Base-by-base conservation (phyloP, 805 yeast species). In the Lipomyces mesembrius region DNA sequence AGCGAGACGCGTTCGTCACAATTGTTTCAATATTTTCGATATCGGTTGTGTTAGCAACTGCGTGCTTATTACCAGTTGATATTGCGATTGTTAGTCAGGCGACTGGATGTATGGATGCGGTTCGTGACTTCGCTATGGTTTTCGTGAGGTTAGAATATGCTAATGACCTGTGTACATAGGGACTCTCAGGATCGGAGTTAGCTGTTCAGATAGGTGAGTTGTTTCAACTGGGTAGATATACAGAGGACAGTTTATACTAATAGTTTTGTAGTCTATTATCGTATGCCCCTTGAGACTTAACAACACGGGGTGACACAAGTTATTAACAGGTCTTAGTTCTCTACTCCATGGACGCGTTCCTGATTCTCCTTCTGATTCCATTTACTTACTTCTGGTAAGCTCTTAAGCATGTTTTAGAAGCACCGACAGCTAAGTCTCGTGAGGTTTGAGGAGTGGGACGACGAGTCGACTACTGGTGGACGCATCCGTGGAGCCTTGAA, bases 361-460 rank as follows among this genome's bases (percentile, higher is more conserved):
- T 72, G 14, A 54, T 72, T 32, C 62, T 72, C 9, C 32, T 72
- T 22, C 60, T 73, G 35, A 59, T 72, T 35, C 74, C 74, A 14
- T 72, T 72, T 60, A 71, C 75, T 3, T 72, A 72, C 58, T 72
- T 72, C 60, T 71, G 74, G 74, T 71, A 61, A 9, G 63, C n/a
- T 54, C 29, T 34, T 34, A 14, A n/a, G 14, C 5, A 20, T 12
- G 6, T 9, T 8, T 22, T 3, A 35, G 12, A 12, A 5, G 12
- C 5, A n/a, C 39, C 20, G 22, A 4, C 25, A 25, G 34, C 29
- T 52, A 22, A 61, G 2, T 43, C 49, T 20, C 17, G 5, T 20
- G 46, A 66, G 70, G 71, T 69, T 64, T 43, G 74, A 72, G 56
- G 74, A 72, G 60, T 65, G 71, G 70, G 73, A 71, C 32, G 72